phyloP scores from a whole-genome alignment of 306 rosid species.

The Cicer pinnatifidum region DNA sequence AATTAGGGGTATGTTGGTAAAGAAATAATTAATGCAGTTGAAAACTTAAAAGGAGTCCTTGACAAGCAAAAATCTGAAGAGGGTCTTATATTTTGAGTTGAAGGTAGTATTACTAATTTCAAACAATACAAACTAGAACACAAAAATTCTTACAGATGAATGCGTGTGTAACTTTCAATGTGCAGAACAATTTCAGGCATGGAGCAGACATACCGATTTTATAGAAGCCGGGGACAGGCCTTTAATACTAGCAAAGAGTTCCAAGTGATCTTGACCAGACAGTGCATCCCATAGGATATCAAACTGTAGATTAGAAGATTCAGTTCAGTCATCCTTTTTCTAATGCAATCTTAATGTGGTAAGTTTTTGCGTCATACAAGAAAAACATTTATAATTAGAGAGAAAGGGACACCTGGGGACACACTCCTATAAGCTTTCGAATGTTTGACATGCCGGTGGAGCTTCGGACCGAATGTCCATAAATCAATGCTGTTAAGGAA shows the following conservation, averaged over 20 bases:
- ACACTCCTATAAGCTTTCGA: conserved; percentile 77
- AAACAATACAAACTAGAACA: conserved; percentile 19
- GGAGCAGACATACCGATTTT: conserved; percentile 57
- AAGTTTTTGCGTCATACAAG: conserved; percentile 25
- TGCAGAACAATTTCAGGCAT: conserved; percentile 33
- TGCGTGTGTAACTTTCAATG: not conserved
- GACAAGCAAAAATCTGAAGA: too few species aligned
- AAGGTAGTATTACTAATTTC: not conserved
- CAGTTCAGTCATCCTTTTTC: conserved; percentile 11
- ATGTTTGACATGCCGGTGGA: conserved; percentile 78
- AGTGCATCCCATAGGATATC: conserved; percentile 90
- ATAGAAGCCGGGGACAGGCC: conserved; percentile 74
- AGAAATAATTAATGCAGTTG: too few species aligned
- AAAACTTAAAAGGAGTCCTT: too few species aligned
- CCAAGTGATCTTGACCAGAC: conserved; percentile 83
- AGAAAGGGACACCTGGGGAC: conserved; percentile 80
- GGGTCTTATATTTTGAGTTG: too few species aligned
- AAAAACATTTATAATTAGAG: conserved; percentile 35
- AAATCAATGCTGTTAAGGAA: conserved; percentile 66
- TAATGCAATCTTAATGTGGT: conserved; percentile 31
- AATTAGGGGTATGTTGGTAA: too few species aligned
- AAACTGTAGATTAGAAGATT: conserved; percentile 57
- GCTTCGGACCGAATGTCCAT: conserved; percentile 73
- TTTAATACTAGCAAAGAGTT: conserved; percentile 78
- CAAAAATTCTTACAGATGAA: conserved; percentile 24